Conservation (phyloP, 192 early-diverging fungal species). For the Backusella psychrophila region DNA sequence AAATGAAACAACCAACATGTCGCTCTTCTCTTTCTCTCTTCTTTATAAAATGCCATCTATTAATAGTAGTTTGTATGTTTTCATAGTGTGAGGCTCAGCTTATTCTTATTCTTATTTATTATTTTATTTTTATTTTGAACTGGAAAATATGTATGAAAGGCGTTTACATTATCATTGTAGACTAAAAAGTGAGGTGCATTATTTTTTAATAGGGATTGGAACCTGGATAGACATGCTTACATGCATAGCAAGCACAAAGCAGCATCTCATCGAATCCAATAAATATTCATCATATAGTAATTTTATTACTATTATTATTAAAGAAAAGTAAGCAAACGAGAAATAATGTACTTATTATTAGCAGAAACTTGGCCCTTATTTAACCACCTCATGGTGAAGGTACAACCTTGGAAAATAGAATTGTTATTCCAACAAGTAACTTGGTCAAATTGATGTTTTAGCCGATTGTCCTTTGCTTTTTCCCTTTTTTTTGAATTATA, state of each 20-base stretch:
- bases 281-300: neutral
- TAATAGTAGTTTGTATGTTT: neutral
- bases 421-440: neutral
- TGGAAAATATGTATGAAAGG: neutral
- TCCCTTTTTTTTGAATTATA: neutral
- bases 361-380: neutral
- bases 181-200: neutral
- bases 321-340: too few relatives aligned
- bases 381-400: neutral
- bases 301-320: neutral
- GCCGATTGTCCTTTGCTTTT: neutral
- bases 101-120: neutral
- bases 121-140: neutral
- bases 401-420: constrained; percentile 3
- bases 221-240: neutral
- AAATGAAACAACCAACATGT: neutral
- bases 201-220: neutral
- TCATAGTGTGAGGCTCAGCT: neutral
- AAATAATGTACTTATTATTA: neutral
- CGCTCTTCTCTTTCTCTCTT: neutral
- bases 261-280: neutral
- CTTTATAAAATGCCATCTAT: neutral
- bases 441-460: constrained; percentile 4
- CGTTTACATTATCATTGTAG: neutral
- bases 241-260: neutral